phyloP scores from a whole-genome alignment of 306 rosid species.

The Cucurbita maxima region DNA sequence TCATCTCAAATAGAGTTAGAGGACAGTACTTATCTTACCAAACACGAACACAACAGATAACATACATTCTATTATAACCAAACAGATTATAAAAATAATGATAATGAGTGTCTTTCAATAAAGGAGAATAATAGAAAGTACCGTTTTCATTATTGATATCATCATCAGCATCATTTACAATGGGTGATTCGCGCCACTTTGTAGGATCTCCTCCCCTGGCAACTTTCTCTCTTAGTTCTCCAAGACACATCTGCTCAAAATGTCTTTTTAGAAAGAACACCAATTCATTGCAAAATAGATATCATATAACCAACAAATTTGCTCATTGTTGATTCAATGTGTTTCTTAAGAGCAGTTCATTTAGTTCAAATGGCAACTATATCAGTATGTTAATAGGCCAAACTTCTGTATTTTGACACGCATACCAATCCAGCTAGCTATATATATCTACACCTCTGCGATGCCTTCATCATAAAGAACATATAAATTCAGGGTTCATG shows the following conservation, averaged over 20 bases:
- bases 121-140: constrained; percentile 12
- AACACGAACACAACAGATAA: not conserved
- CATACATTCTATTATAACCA: not conserved
- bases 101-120: not conserved
- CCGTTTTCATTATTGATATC: constrained; percentile 35
- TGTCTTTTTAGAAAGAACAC: not conserved
- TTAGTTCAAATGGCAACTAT: not conserved
- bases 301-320: not conserved
- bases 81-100: not conserved
- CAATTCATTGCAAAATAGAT: not conserved
- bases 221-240: constrained; percentile 86
- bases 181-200: constrained; percentile 44
- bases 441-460: not conserved
- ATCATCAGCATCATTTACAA: constrained; percentile 12
- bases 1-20: not conserved
- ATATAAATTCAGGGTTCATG: not conserved
- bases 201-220: constrained; percentile 94
- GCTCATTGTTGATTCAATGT: not conserved
- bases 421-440: not conserved
- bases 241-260: constrained; percentile 40
- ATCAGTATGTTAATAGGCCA: not conserved
- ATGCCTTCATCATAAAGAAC: not conserved
- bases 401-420: not conserved
- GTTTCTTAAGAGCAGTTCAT: not conserved
- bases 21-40: not conserved